These are phyloP conservation scores for Neckera pumila DNA, from an alignment of 225 moss, liverwort and hornwort species.

Conservation along the genomic window DNA sequence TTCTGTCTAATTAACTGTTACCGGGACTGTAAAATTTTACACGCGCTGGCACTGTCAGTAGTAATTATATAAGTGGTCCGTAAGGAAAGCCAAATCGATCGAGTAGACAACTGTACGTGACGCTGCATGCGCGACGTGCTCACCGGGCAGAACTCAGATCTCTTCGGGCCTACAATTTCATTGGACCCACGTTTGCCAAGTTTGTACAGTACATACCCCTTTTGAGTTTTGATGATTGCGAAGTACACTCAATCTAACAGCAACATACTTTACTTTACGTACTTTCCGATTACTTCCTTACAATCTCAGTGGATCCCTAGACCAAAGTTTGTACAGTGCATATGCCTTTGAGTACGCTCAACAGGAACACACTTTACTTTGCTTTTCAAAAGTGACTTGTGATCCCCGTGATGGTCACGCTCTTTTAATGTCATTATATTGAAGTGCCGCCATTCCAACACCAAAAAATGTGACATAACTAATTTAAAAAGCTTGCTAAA, in stretches of 20 bases:
- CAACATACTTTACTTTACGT: too few species aligned
- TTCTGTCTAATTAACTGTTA: neutral
- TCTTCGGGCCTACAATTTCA: neutral
- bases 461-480: neutral
- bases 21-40: neutral
- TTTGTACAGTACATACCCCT: too few species aligned
- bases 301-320: too few species aligned
- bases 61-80: neutral
- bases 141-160: neutral
- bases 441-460: neutral
- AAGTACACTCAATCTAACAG: neutral
- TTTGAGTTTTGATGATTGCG: too few species aligned
- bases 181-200: neutral
- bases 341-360: neutral
- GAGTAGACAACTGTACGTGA: neutral
- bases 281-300: neutral
- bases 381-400: neutral
- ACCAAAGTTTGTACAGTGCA: too few species aligned
- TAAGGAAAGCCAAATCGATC: neutral
- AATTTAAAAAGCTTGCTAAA: neutral
- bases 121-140: neutral
- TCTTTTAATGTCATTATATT: neutral
- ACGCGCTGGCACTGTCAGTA: neutral
- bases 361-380: neutral
- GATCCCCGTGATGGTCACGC: neutral